Evolutionary conservation across 371 early-diverging fungal species (phyloP).

Genomic region (Mycotypha africana): DNA sequence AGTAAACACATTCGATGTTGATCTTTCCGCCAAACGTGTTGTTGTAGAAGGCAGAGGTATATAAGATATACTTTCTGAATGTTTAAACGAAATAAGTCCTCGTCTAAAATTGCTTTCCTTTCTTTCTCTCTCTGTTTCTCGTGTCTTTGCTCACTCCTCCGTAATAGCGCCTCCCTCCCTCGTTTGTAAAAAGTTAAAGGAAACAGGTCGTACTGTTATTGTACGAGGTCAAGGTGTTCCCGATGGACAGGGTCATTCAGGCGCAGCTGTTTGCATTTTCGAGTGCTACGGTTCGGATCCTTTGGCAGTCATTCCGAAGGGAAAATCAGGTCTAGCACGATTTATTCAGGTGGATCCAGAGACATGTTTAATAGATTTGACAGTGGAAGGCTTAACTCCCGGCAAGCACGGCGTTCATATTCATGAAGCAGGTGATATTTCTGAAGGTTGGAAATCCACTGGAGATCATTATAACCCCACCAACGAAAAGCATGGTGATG

Average conservation of each 20-base stretch:
- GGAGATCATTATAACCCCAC: constrained; percentile 63
- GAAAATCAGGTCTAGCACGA: constrained; percentile 70
- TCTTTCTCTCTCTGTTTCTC: no score
- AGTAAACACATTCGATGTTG: constrained; percentile 50
- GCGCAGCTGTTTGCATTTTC: constrained; percentile 88
- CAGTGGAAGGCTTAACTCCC: constrained; percentile 64
- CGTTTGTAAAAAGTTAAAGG: constrained; percentile 53
- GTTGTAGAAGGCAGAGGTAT: constrained; percentile 60
- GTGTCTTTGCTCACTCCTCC: no score
- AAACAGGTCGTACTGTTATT: constrained; percentile 66
- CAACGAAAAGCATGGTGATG: constrained; percentile 49
- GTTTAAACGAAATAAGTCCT: background rate
- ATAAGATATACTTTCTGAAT: background rate
- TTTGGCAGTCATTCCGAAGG: constrained; percentile 30
- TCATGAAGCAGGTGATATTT: constrained; percentile 78
- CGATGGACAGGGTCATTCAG: constrained; percentile 51
- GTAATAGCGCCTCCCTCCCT: constrained; percentile 60
- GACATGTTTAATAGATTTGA: constrained; percentile 72
- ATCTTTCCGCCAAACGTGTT: constrained; percentile 55
- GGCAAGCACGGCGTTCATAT: constrained; percentile 70
- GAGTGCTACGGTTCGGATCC: constrained; percentile 53
- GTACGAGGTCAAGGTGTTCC: constrained; percentile 75
- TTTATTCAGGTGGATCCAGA: constrained; percentile 69
- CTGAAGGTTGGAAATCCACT: constrained; percentile 49
- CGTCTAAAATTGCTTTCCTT: no score